These are phyloP conservation scores for Corinectria fuckeliana DNA, from an alignment of 2,329 filamentous ascomycete species.

Conservation along the genomic window DNA sequence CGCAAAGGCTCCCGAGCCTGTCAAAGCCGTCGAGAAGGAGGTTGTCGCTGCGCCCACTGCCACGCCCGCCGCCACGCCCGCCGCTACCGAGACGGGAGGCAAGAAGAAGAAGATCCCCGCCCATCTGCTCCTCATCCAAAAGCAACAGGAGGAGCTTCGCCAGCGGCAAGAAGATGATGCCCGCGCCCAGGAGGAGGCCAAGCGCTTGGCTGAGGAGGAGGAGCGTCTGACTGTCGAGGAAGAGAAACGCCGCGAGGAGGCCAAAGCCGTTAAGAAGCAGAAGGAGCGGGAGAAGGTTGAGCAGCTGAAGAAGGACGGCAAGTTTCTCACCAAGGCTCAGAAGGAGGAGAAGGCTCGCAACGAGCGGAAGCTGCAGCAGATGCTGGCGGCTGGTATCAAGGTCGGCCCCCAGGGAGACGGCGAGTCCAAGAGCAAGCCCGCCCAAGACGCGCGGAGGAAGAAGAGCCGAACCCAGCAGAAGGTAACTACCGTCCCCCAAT, in stretches of 20 bases:
- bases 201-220: conserved; percentile 68
- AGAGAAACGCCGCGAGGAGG: conserved; percentile 71
- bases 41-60: conserved; percentile 61
- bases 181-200: conserved; percentile 67
- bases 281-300: conserved; percentile 87
- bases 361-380: conserved; percentile 82
- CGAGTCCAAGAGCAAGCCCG: conserved; percentile 79
- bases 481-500: conserved; percentile 44
- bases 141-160: conserved; percentile 81
- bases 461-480: conserved; percentile 65
- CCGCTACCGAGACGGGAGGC: conserved; percentile 59
- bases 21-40: conserved; percentile 63
- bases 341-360: conserved; percentile 81
- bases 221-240: conserved; percentile 72
- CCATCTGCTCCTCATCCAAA: conserved; percentile 75
- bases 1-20: conserved; percentile 35
- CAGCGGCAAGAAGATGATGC: conserved; percentile 70
- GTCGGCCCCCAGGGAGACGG: conserved; percentile 67
- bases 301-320: conserved; percentile 86
- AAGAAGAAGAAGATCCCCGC: conserved; percentile 92
- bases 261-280: conserved; percentile 79
- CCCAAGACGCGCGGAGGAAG: conserved; percentile 83
- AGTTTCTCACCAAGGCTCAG: conserved; percentile 85
- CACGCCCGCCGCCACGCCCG: conserved; percentile 42
- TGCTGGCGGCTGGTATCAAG: conserved; percentile 79